phyloP scores from a whole-genome alignment of 768 basidiomycete species.

The Coprinellus micaceus region DNA sequence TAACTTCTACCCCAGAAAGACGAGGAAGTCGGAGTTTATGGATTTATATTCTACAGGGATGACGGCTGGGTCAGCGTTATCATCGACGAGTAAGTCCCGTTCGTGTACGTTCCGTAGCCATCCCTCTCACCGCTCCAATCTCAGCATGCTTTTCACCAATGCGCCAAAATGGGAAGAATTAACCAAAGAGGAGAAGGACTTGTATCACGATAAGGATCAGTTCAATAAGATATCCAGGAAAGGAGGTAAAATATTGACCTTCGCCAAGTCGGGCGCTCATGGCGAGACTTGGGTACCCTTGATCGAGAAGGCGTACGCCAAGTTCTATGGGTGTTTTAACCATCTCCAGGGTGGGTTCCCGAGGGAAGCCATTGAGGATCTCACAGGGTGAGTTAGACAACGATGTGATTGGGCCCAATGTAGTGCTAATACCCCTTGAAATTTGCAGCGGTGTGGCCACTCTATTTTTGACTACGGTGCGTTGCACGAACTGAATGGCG shows the following conservation, averaged over 20 bases:
- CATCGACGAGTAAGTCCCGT: constrained; percentile 49
- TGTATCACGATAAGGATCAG: constrained; percentile 48
- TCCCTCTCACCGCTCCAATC: not conserved
- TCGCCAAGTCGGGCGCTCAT: constrained; percentile 44
- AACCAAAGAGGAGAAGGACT: constrained; percentile 30
- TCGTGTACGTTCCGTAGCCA: not conserved
- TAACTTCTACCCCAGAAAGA: constrained; percentile 33
- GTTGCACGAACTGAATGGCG: too few species aligned
- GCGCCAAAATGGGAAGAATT: constrained; percentile 54
- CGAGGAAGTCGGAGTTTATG: constrained; percentile 53
- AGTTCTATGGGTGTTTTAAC: constrained; percentile 50
- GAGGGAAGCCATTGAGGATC: constrained; percentile 52
- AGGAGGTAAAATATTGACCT: constrained; percentile 46
- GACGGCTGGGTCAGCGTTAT: constrained; percentile 49
- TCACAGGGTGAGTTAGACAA: constrained; percentile 48
- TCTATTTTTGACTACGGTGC: constrained; percentile 19
- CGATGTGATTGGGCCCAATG: not conserved
- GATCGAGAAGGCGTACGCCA: constrained; percentile 58
- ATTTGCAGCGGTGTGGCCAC: constrained; percentile 23
- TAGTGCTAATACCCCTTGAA: not conserved
- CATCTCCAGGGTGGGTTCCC: constrained; percentile 38
- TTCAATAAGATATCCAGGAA: constrained; percentile 44
- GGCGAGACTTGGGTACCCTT: constrained; percentile 58
- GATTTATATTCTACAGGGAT: constrained; percentile 56
- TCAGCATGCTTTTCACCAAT: constrained; percentile 44